Conservation (phyloP, 2,329 filamentous ascomycete genomes). For the Diaporthe vaccinii region DNA sequence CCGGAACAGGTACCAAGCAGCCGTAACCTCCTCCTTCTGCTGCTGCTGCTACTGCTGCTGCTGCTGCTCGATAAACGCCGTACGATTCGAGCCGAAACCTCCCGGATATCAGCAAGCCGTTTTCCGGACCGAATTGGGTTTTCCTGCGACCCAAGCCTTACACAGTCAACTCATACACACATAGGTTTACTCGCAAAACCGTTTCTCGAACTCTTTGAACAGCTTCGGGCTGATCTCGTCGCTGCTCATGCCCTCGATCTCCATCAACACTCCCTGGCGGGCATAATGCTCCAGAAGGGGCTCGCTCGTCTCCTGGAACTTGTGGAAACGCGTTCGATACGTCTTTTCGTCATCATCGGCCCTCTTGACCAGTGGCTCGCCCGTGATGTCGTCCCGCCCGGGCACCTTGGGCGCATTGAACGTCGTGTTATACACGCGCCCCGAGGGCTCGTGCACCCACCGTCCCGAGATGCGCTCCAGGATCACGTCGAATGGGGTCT, state of each 20-base stretch:
- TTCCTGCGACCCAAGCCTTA: not conserved
- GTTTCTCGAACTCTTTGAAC: constrained; percentile 82
- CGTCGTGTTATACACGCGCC: constrained; percentile 93
- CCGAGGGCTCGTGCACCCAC: constrained; percentile 93
- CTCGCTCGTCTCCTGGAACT: constrained; percentile 89
- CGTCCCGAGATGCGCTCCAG: constrained; percentile 90
- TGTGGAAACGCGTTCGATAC: constrained; percentile 83
- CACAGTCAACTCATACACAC: constrained; percentile 4
- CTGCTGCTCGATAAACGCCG: constrained; percentile 6
- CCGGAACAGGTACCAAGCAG: not conserved
- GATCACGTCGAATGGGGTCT: constrained; percentile 88
- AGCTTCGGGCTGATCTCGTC: constrained; percentile 97
- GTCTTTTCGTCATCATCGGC: constrained; percentile 89
- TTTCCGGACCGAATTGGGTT: not conserved
- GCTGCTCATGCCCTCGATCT: constrained; percentile 88
- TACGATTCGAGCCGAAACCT: not conserved
- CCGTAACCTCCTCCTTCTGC: no score
- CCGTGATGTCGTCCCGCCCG: constrained; percentile 91
- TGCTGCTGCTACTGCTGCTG: constrained; percentile 10
- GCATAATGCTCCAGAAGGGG: constrained; percentile 92
- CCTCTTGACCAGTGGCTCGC: constrained; percentile 85
- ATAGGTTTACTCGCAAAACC: constrained; percentile 67
- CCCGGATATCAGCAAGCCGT: not conserved
- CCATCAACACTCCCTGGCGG: constrained; percentile 84
- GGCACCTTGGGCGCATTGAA: constrained; percentile 88